Evolutionary conservation across 2,329 filamentous ascomycete species (phyloP), one percentile per base, ranked within the genome.

Genomic region (Trichoderma citrinoviride): DNA sequence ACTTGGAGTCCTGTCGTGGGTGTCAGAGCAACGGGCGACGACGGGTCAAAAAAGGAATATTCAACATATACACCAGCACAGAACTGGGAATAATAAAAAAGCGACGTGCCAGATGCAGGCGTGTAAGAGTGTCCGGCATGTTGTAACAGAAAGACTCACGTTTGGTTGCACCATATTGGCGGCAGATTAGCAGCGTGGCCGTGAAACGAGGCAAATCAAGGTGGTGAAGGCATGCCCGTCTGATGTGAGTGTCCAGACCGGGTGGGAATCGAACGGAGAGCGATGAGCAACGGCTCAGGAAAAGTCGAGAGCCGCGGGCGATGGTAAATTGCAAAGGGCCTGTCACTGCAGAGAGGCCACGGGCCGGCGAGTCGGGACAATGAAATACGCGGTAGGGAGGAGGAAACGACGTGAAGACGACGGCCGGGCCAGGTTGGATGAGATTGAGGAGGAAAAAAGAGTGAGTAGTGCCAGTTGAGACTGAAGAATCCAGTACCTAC

Each of bases 81-180:
- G 29, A 29, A 33, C 33, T 14, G 12, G 33, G 33, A 52, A 27
- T 7, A 43, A n/a, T n/a, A 27, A 53, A 49, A 27, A 61, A 65
- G 61, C n/a, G 27, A 63, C 37, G 23, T 49, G 33, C 19, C 49
- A 65, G 49, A 57, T 47, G 43, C 58, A 37, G 43, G 41, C 40
- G 40, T 61, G 62, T 61, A 46, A 61, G 49, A 58, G 29, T 15
- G 44, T 37, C 62, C 47, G 29, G 46, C 33, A 65, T 53, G 50
- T 19, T 43, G 63, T 56, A 68, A 50, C 62, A 49, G 66, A 62
- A 40, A 58, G 57, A 70, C 76, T 73, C 66, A 78, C 77, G 76
- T 72, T 77, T 72, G 75, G 74, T 70, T 77, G 77, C 69, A 76
- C 77, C 77, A 78, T 78, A 73, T 70, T 73, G 73, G 70, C 72